Base-by-base conservation (phyloP, 176 grass and related monocot species). In the Cenchrus fungigraminus region DNA sequence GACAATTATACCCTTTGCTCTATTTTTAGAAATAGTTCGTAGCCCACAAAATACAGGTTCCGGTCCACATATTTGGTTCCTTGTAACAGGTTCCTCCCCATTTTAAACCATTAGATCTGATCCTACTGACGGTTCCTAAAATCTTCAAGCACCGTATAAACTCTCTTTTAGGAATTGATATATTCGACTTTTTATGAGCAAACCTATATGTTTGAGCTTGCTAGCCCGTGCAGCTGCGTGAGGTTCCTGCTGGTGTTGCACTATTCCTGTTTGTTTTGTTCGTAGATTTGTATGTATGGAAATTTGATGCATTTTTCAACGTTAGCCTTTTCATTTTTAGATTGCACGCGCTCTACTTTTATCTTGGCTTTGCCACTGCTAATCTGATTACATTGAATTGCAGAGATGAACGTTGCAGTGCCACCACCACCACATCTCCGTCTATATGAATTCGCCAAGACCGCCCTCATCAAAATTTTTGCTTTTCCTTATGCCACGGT, bases 401-500 rank as follows among this genome's bases (percentile, higher is more conserved):
- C 50, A 84, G 81, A 57, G 51, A 28, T 78, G 52, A 63, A 32
- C 68, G 46, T 81, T 77, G 73, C 88, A 12, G 78, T 77, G 42
- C 46, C 76, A 4, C 91, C 71, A 50, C 31, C 82, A 3, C 64
- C 87, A 44, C 91, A 90, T 61, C 79, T 90, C 78, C 91, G 88
- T 13, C 86, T 98, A 8, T 89, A 81, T 72, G 93, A 94, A 31
- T 94, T 98, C 4, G 93, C 96, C 2, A 92, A 90, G 73, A 80
- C 88, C 0, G 93, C 96, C 3, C 87, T 98, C 9, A 87, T 98
- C 85, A 94, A 91, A 63, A 95, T 95, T 49, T 98, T 95, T 22
- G 89, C 87, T 8, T 98, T 95, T 74, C 96, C 96, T 54, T 98
- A 98, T 57, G 93, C 96, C 65, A 95, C 91, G 61, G 96, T 98